Evolutionary conservation across 176 grass and related monocot genomes (phyloP).

Genomic region (Oryza punctata): DNA sequence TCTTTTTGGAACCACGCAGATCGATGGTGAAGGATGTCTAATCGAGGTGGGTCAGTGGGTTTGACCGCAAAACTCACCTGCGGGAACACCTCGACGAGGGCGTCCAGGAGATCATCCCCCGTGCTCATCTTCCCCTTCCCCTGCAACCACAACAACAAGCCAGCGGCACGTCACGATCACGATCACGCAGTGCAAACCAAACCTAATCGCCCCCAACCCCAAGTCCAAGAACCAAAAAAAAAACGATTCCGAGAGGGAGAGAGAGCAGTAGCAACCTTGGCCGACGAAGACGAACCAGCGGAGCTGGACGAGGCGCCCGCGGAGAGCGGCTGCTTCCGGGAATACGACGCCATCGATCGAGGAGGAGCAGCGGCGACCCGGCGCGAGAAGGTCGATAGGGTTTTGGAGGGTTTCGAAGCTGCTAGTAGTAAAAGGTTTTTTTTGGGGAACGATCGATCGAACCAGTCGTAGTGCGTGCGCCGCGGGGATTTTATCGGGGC

Average conservation of each 20-base stretch:
- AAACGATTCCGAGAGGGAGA: no score
- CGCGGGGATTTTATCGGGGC: background rate
- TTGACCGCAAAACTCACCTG: background rate
- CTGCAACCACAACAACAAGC: background rate
- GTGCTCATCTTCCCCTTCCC: background rate
- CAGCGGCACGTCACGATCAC: background rate
- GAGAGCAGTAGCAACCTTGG: background rate
- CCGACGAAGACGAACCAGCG: background rate
- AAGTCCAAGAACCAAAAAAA: no score
- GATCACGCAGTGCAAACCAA: background rate
- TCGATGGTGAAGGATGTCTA: background rate
- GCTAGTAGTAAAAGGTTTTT: background rate
- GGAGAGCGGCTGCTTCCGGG: background rate
- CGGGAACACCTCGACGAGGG: conserved; percentile 46
- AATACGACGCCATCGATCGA: background rate
- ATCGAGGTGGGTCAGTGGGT: background rate
- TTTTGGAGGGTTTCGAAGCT: background rate
- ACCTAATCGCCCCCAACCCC: background rate
- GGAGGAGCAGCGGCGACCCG: background rate
- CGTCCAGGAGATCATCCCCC: conserved; percentile 19
- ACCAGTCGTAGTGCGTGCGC: background rate
- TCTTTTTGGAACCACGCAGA: background rate
- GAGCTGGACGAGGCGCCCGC: background rate
- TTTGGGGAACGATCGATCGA: background rate
- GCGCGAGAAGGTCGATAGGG: background rate